phyloP scores from a whole-genome alignment of 768 basidiomycete species.

The Termitomyces sp. region DNA sequence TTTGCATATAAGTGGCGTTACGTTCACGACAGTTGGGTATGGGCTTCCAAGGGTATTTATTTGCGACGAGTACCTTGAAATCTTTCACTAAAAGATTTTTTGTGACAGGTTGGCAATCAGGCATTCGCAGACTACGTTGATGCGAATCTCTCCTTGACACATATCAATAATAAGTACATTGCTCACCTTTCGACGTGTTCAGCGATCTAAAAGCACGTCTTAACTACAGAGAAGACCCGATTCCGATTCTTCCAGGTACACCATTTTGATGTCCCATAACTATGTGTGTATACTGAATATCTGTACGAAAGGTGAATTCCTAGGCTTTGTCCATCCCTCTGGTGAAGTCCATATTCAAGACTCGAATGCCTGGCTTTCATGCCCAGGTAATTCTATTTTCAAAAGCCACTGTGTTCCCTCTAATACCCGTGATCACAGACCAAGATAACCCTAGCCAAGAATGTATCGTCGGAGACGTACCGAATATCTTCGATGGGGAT shows the following conservation, averaged over 20 bases:
- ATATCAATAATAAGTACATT: constrained; percentile 40
- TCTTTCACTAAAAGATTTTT: neutral
- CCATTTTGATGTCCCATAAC: neutral
- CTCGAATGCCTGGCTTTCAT: constrained; percentile 13
- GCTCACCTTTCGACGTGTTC: neutral
- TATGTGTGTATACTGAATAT: neutral
- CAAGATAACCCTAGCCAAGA: constrained; percentile 50
- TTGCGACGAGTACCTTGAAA: neutral
- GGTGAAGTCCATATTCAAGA: constrained; percentile 23
- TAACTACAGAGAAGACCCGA: constrained; percentile 18
- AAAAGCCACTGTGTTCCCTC: neutral
- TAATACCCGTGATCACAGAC: constrained; percentile 25
- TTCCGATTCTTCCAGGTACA: constrained; percentile 24
- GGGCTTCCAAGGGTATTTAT: constrained; percentile 16
- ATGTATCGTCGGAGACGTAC: constrained; percentile 50
- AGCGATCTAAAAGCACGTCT: neutral
- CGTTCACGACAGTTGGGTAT: constrained; percentile 13
- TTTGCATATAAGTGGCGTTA: constrained; percentile 22
- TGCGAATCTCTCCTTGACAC: constrained; percentile 31
- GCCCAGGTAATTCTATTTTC: constrained; percentile 8
- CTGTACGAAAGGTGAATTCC: constrained; percentile 14
- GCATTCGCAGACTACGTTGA: constrained; percentile 52
- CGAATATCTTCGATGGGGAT: constrained; percentile 39
- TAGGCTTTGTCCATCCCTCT: constrained; percentile 32
- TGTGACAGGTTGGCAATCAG: constrained; percentile 41